Evolutionary conservation across 2,329 filamentous ascomycete genomes (phyloP).

Genomic region (Neopestalotiopsis clavispora): DNA sequence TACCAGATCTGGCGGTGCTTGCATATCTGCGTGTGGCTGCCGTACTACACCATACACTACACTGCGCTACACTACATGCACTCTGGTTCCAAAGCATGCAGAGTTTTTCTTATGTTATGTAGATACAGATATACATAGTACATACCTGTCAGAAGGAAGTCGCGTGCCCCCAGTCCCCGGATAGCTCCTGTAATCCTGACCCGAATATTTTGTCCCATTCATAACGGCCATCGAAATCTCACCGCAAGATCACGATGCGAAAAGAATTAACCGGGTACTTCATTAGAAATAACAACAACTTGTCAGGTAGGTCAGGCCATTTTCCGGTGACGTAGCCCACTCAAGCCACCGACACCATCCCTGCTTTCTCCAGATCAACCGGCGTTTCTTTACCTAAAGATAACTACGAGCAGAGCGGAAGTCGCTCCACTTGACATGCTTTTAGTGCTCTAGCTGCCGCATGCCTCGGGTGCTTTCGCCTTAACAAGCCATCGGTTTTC

Average conservation of each 20-base stretch:
- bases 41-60: neutral
- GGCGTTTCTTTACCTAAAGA: slow-evolving; percentile 17
- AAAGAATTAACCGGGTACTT: neutral
- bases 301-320: slow-evolving; percentile 7
- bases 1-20: neutral
- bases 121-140: neutral
- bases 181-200: no score
- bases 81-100: neutral
- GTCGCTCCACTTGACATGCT: slow-evolving; percentile 2
- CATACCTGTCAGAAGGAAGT: neutral
- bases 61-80: neutral
- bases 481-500: slow-evolving; percentile 7
- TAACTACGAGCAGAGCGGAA: neutral
- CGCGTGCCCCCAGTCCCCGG: neutral
- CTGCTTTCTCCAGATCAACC: slow-evolving; percentile 13
- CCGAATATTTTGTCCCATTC: no score
- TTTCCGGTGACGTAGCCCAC: slow-evolving; percentile 5
- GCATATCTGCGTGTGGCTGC: neutral
- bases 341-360: slow-evolving; percentile 4
- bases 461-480: slow-evolving; percentile 14
- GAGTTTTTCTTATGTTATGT: neutral
- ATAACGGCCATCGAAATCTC: neutral
- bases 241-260: slow-evolving; percentile 2
- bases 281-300: neutral
- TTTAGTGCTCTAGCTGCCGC: slow-evolving; percentile 7